phyloP scores from a whole-genome alignment of 2,329 filamentous ascomycete genomes.

The Sordariomycetes sp. region DNA sequence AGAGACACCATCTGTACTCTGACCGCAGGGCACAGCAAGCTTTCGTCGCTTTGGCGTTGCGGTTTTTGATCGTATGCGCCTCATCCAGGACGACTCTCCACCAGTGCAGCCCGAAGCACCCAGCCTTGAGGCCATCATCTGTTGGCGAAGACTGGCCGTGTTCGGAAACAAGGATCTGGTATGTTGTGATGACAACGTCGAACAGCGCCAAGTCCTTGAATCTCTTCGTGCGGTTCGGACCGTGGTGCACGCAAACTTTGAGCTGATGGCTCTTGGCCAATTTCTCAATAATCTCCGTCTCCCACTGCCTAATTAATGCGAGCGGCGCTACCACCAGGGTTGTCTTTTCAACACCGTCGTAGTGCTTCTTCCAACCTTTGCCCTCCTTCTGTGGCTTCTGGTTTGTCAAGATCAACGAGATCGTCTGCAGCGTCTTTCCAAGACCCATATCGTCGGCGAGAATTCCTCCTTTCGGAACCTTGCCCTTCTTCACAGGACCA shows the following conservation, averaged over 20 bases:
- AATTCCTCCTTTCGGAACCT: slow-evolving; percentile 83
- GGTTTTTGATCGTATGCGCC: slow-evolving; percentile 97
- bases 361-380: slow-evolving; percentile 58
- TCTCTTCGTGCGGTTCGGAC: slow-evolving; percentile 72
- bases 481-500: slow-evolving; percentile 72
- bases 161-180: slow-evolving; percentile 90
- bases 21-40: slow-evolving; percentile 78
- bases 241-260: slow-evolving; percentile 84
- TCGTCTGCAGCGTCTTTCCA: slow-evolving; percentile 89
- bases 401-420: slow-evolving; percentile 80
- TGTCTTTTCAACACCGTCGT: slow-evolving; percentile 59
- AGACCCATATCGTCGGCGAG: slow-evolving; percentile 89
- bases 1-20: slow-evolving; percentile 92
- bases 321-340: slow-evolving; percentile 90
- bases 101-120: slow-evolving; percentile 89
- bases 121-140: slow-evolving; percentile 56
- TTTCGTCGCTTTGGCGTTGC: slow-evolving; percentile 90
- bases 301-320: slow-evolving; percentile 95
- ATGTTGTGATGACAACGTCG: slow-evolving; percentile 95
- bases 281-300: slow-evolving; percentile 81
- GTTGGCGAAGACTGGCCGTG: slow-evolving; percentile 60
- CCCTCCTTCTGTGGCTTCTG: slow-evolving; percentile 53
- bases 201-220: slow-evolving; percentile 70
- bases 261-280: slow-evolving; percentile 61
- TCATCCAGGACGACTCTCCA: slow-evolving; percentile 94